A percentile compares a stretch with the other conserved stretches of the same genome.
Conservation (phyloP, 495 filamentous ascomycete genomes). For the Penicillium pancosmium region DNA sequence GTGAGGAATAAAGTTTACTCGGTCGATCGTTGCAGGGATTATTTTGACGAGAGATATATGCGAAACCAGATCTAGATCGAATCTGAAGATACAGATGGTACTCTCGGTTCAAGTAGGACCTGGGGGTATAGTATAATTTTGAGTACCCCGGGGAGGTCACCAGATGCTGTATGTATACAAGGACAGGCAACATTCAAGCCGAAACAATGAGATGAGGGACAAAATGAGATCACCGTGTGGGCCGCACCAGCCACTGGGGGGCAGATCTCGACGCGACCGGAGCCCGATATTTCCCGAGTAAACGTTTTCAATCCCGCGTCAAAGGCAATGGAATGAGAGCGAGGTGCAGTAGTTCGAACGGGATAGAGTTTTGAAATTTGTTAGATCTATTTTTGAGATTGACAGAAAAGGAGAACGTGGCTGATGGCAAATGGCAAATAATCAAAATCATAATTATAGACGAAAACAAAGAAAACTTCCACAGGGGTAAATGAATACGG, state of each 20-base stretch:
- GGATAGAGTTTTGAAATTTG: background rate
- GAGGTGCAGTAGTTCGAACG: background rate
- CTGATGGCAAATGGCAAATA: background rate
- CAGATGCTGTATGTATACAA: background rate
- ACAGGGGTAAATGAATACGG: too few species aligned
- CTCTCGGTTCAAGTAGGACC: too few species aligned
- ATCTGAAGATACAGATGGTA: too few species aligned
- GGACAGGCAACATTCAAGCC: background rate
- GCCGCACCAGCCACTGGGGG: constrained; percentile 6
- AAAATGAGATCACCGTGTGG: constrained; percentile 2
- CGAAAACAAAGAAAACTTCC: background rate
- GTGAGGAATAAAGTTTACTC: background rate
- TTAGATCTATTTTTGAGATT: constrained; percentile 1
- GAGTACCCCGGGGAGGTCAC: too few species aligned
- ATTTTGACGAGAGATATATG: background rate
- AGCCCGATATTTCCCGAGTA: constrained; percentile 2
- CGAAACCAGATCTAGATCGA: too few species aligned
- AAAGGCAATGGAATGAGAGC: background rate
- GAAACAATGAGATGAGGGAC: background rate
- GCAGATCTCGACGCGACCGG: background rate
- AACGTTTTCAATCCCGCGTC: background rate
- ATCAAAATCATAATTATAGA: background rate
- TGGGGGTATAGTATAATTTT: too few species aligned
- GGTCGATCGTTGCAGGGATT: background rate
- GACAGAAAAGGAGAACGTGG: background rate